A percentile compares a stretch with the other conserved stretches of the same genome.
phyloP scores from a whole-genome alignment of 345 rosid genomes.

The Syzygium aromaticum region DNA sequence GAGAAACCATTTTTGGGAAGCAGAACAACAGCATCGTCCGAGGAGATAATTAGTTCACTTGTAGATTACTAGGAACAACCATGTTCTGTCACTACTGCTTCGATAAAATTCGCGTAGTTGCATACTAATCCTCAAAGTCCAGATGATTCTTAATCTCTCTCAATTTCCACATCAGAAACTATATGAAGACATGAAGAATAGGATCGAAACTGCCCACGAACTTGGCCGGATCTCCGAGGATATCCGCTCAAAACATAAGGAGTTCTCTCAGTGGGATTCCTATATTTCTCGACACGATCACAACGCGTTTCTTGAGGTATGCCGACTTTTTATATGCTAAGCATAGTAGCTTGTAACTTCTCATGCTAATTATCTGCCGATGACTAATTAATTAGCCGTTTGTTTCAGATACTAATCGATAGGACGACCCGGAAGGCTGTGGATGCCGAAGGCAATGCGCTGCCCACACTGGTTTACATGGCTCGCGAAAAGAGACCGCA shows the following conservation, averaged over 20 bases:
- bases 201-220: slow-evolving; percentile 22
- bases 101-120: not conserved
- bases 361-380: not conserved
- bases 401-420: slow-evolving; percentile 43
- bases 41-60: not conserved
- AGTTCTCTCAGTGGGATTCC: slow-evolving; percentile 49
- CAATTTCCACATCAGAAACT: slow-evolving; percentile 8
- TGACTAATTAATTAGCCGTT: not conserved
- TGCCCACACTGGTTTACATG: slow-evolving; percentile 67
- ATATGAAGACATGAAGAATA: slow-evolving; percentile 42
- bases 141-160: not conserved
- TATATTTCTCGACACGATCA: slow-evolving; percentile 37
- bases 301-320: slow-evolving; percentile 52
- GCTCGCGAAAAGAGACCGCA: slow-evolving; percentile 72
- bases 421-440: slow-evolving; percentile 22
- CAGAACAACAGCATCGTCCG: not conserved
- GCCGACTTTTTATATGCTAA: not conserved
- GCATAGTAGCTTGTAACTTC: not conserved
- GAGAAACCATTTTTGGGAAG: not conserved
- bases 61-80: not conserved
- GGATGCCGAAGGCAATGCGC: slow-evolving; percentile 14
- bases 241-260: slow-evolving; percentile 16
- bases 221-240: slow-evolving; percentile 32
- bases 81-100: not conserved
- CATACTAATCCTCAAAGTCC: not conserved